Conservation (phyloP, 1,284 basidiomycete genomes). For the Meripilus lineatus region DNA sequence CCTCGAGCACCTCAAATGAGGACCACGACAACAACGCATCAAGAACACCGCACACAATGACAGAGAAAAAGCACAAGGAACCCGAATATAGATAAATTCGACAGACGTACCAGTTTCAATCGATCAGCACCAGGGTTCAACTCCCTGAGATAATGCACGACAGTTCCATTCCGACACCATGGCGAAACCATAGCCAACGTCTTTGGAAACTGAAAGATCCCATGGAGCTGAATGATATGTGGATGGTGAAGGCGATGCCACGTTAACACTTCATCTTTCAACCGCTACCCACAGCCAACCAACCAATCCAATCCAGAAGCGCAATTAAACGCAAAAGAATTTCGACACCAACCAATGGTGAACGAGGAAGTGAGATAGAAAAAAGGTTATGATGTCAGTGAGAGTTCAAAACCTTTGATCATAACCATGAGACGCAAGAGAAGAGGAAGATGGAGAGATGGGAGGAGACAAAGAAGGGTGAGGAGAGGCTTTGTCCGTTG, state of each 20-base stretch:
- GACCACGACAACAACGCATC: background rate
- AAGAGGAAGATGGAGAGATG: too few relatives aligned
- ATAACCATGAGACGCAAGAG: too few relatives aligned
- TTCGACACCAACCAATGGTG: too few relatives aligned
- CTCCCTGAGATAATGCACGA: slow-evolving; percentile 10
- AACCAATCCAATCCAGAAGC: background rate
- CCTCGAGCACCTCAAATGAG: too few relatives aligned
- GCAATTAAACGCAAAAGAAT: too few relatives aligned
- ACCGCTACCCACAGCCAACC: slow-evolving; percentile 5
- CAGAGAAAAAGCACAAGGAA: too few relatives aligned
- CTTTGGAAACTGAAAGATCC: slow-evolving; percentile 9
- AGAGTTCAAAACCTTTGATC: too few relatives aligned
- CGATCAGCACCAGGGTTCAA: slow-evolving; percentile 9
- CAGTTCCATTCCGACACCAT: slow-evolving; percentile 14
- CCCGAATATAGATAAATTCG: too few relatives aligned
- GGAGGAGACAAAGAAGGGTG: too few relatives aligned
- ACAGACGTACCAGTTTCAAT: slow-evolving; percentile 5
- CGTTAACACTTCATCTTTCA: slow-evolving; percentile 7
- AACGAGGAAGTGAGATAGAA: too few relatives aligned
- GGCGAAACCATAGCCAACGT: slow-evolving; percentile 13
- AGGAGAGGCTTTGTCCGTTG: background rate
- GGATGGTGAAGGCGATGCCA: slow-evolving; percentile 13
- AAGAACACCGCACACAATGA: too few relatives aligned
- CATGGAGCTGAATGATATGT: slow-evolving; percentile 10
- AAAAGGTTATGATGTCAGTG: too few relatives aligned